Base-by-base conservation (phyloP, 164 flowering plant genomes). In the Stephania cephalantha region DNA sequence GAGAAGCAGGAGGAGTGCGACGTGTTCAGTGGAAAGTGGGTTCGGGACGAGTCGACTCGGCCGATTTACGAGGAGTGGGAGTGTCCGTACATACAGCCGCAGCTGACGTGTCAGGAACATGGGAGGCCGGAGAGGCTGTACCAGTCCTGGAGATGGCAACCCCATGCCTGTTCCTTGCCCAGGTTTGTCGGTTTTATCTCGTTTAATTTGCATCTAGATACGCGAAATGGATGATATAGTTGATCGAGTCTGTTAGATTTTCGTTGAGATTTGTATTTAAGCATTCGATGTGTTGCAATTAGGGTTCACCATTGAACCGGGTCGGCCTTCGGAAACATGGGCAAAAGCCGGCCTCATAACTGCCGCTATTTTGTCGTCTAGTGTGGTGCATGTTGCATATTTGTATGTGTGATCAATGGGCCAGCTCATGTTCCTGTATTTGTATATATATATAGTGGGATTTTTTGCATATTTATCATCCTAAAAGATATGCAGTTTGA, bases 21-120 rank as follows among this genome's bases (percentile, higher is more conserved):
- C 65, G 61, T 87, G 74, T 91, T 87, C 79, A 84, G 78, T 10
- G 98, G 97, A 76, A 83, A 79, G 68, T 95, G 98, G 98, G 93
- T 92, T 4, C 53, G 79, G 76, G 98, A 92, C 74, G 86, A 89
- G 77, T 71, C 45, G 77, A 85, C 45, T 70, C 79, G 88, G 76
- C 97, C 97, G 76, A 78, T 83, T 11, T 92, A 92, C 71, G 83
- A 87, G 55, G 97, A 92, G 73, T 75, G 79, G 69, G 93, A 88
- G 70, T 94, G 98, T 71, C 98, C 97, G 22, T 94, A 92, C 86
- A 92, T 94, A 10, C 95, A 89, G 80, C 97, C 97, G 1, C 98
- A 94, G 84, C 68, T 92, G 74, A 92, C 97, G 0, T 94, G 98
- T 73, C 90, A 84, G 71, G 89, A 87, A 66, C 95, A 91, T 66